phyloP scores from a whole-genome alignment of 2,329 filamentous ascomycete species.

The Botrytis medusae region DNA sequence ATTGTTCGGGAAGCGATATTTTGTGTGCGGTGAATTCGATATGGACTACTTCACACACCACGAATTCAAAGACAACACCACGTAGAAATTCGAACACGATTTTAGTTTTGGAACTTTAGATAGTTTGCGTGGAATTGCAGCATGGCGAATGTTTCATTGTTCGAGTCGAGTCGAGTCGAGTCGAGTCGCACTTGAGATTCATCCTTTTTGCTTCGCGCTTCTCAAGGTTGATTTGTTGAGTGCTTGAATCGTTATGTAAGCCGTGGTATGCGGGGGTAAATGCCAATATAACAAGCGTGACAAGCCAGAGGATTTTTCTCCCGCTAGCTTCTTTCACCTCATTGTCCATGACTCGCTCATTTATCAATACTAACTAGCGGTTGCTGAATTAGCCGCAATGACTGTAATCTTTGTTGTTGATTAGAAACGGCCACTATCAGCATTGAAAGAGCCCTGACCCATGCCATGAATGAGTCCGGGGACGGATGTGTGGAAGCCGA shows the following conservation, averaged over 20 bases:
- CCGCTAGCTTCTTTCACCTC: neutral
- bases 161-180: neutral
- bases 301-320: neutral
- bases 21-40: neutral
- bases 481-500: neutral
- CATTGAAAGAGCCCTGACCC: neutral
- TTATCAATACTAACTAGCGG: neutral
- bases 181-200: neutral
- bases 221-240: neutral
- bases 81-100: neutral
- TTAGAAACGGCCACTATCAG: conserved; percentile 17
- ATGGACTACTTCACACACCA: neutral
- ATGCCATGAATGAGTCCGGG: neutral
- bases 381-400: conserved; percentile 2
- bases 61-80: neutral
- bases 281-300: neutral
- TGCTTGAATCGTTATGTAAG: neutral
- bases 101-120: neutral
- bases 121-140: neutral
- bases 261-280: neutral
- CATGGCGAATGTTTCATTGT: neutral
- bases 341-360: neutral
- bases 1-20: neutral
- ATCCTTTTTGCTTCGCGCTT: neutral
- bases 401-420: conserved; percentile 1